Conservation (phyloP, 805 yeast species). For the Candida broadrunensis region DNA sequence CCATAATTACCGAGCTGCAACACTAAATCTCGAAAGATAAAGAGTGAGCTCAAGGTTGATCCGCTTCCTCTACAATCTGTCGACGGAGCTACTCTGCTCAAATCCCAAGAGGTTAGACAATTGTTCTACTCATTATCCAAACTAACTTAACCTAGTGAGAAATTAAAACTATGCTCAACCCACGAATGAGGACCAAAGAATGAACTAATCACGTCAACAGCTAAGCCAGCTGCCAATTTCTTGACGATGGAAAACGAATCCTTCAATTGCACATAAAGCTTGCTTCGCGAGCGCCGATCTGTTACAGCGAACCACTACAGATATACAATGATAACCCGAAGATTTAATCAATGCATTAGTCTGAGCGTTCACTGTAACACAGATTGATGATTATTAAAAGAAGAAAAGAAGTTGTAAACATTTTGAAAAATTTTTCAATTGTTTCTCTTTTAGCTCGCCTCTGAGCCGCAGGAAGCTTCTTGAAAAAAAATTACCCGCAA, state of each 20-base stretch:
- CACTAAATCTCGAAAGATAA: slow-evolving; percentile 24
- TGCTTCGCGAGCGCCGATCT: slow-evolving; percentile 77
- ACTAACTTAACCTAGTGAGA: slow-evolving; percentile 17
- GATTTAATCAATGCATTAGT: slow-evolving; percentile 20
- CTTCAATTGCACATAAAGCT: slow-evolving; percentile 26
- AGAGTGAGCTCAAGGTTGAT: slow-evolving; percentile 59
- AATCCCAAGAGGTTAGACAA: slow-evolving; percentile 32
- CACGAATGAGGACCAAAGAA: slow-evolving; percentile 40
- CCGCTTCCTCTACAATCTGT: slow-evolving; percentile 84
- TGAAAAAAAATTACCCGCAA: neutral
- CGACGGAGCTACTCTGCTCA: slow-evolving; percentile 95
- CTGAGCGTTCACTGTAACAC: slow-evolving; percentile 51
- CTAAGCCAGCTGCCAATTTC: slow-evolving; percentile 12
- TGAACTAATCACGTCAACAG: slow-evolving; percentile 17
- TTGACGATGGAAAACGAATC: slow-evolving; percentile 10
- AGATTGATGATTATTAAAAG: slow-evolving; percentile 40
- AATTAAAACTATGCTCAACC: slow-evolving; percentile 49
- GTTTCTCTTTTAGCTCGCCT: neutral
- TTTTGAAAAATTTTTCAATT: slow-evolving; percentile 2
- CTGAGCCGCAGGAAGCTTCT: neutral
- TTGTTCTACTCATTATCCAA: slow-evolving; percentile 2
- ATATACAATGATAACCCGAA: slow-evolving; percentile 24
- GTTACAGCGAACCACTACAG: slow-evolving; percentile 43
- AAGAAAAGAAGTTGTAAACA: slow-evolving; percentile 6
- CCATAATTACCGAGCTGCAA: slow-evolving; percentile 65